Conservation (phyloP, 441 rosid species). For the Erysimum pusillum region DNA sequence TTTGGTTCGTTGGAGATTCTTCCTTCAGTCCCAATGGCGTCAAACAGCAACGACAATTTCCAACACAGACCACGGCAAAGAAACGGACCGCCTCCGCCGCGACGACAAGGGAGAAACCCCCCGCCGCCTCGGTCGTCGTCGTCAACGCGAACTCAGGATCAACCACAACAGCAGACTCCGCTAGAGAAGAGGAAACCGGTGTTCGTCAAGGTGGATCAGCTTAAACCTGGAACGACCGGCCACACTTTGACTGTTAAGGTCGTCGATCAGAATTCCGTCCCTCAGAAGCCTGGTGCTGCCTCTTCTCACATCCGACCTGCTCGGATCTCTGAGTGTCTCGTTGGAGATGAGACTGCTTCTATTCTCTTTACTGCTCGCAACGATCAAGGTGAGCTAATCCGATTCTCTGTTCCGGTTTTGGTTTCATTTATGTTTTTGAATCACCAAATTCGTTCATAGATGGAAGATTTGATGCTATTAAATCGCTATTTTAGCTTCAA, state of each 20-base stretch:
- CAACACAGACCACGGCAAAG: conserved; percentile 33
- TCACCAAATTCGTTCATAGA: not conserved
- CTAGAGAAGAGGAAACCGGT: conserved; percentile 64
- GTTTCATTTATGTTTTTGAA: not conserved
- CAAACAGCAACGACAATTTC: conserved; percentile 32
- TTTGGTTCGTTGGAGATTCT: conserved; percentile 1
- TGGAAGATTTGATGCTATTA: not conserved
- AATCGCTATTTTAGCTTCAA: not conserved
- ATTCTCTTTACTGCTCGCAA: conserved; percentile 69
- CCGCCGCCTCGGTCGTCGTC: conserved; percentile 36
- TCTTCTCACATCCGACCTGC: conserved; percentile 57
- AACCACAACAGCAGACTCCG: conserved; percentile 13
- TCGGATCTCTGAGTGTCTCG: conserved; percentile 63
- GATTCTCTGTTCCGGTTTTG: not conserved
- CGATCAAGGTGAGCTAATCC: conserved; percentile 56
- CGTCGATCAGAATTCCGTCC: conserved; percentile 49
- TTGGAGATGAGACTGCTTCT: conserved; percentile 72
- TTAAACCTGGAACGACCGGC: conserved; percentile 64
- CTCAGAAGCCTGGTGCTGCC: conserved; percentile 52
- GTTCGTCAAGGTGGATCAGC: conserved; percentile 66
- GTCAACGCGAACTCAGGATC: conserved; percentile 29
- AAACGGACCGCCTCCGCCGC: conserved; percentile 42
- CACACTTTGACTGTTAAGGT: conserved; percentile 64
- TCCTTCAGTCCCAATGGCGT: conserved; percentile 34
- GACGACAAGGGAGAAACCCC: conserved; percentile 38